Base-by-base conservation (phyloP, 306 rosid genomes). In the Arachis hypogaea region DNA sequence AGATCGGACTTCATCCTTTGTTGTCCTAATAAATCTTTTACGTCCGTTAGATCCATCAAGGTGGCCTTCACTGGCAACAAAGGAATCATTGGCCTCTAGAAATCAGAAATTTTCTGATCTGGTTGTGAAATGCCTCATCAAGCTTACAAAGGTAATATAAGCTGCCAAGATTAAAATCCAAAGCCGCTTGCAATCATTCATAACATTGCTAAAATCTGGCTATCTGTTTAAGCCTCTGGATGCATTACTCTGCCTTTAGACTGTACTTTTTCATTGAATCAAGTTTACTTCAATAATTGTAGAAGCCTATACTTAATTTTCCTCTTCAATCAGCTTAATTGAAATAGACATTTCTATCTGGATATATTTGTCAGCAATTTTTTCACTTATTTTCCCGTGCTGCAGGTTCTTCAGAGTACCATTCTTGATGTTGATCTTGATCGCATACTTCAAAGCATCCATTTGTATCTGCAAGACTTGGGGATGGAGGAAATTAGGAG, bases 401-500 rank as follows among this genome's bases (percentile, higher is more conserved):
- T 60, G 33, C 86, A 95, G 99, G 99, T 92, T 82, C 99, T 95
- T 81, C 99, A 95, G 85, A 90, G 97, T 84, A 95, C 99, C 69
- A 90, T 95, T 70, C 90, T 88, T 18, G 96, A 95, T 73, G 99
- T 92, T 22, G 99, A 95, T 66, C 91, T 95, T 12, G 99, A 95
- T 77, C 92, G 88, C 59, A 95, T 95, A 51, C 89, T 95, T 83
- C 99, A 95, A 87, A 95, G 99, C 86, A 92, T 95, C 81, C 98
- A 95, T 95, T 86, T 95, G 44, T 95, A 95, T 77, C 82, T 92
- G 73, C 98, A 95, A 81, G 97, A 92, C 84, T 78, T 95, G 86
- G 99, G 99, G 63, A 95, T 95, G 99, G 99, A 95, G 82, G 99
- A 95, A 88, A 95, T 95, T 68, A 83, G 99, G 81, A 92, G 96